phyloP scores from a whole-genome alignment of 2,329 filamentous ascomycete genomes.

The Ascochyta koolunga region DNA sequence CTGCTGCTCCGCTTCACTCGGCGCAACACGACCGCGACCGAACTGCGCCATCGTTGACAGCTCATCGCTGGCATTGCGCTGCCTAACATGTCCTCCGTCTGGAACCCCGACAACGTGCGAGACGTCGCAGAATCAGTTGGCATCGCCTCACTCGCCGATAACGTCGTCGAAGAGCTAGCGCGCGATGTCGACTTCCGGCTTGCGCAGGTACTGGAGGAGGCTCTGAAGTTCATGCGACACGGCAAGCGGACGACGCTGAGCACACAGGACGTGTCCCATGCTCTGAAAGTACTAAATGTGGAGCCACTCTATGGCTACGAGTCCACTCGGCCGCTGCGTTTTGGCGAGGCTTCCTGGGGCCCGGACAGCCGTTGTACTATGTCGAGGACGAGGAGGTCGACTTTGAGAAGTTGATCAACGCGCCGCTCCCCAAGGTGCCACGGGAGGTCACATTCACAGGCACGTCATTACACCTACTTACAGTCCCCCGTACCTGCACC shows the following conservation, averaged over 20 bases:
- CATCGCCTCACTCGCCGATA: slow-evolving; percentile 79
- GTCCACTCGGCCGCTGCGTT: slow-evolving; percentile 83
- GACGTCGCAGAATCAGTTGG: slow-evolving; percentile 97
- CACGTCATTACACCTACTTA: slow-evolving; percentile 49
- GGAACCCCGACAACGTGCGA: slow-evolving; percentile 94
- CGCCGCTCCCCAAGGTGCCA: slow-evolving; percentile 90
- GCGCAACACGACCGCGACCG: slow-evolving; percentile 14
- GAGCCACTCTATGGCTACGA: slow-evolving; percentile 98
- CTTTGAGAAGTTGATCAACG: slow-evolving; percentile 98
- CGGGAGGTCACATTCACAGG: slow-evolving; percentile 91
- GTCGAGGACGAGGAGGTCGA: slow-evolving; percentile 98
- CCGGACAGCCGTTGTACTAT: slow-evolving; percentile 93
- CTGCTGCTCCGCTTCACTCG: slow-evolving; percentile 19
- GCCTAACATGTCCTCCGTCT: slow-evolving; percentile 63
- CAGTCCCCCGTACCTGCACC: not conserved
- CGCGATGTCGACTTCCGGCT: slow-evolving; percentile 96
- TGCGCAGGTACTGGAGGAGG: slow-evolving; percentile 90
- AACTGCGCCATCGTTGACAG: slow-evolving; percentile 17
- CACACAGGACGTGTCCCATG: slow-evolving; percentile 87
- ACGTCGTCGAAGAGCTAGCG: slow-evolving; percentile 83
- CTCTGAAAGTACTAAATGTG: slow-evolving; percentile 83
- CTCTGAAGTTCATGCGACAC: slow-evolving; percentile 94
- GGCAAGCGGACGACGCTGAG: slow-evolving; percentile 83
- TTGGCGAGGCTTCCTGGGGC: slow-evolving; percentile 94
- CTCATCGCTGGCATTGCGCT: slow-evolving; percentile 15